Evolutionary conservation across 768 basidiomycete genomes (phyloP), one percentile per base, ranked within the genome.

Genomic region (Mycena olivaceomarginata): DNA sequence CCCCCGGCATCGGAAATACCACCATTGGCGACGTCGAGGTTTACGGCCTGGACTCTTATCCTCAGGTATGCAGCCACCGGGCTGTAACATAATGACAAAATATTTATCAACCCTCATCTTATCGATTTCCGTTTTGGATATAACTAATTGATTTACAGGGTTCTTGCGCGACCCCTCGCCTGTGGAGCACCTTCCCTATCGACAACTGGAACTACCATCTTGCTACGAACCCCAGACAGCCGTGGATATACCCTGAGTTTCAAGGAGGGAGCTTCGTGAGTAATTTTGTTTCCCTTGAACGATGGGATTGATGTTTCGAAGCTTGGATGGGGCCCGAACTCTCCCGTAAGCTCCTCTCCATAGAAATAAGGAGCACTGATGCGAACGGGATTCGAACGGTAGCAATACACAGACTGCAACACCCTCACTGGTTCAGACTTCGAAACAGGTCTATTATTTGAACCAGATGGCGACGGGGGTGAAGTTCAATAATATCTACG

Each of bases 191-290:
- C 59, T 69, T 75, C 60, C 74, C 74, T 9, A 25, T 75, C 39
- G 62, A 75, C 74, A 64, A 56, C 60, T 75, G 74, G 74, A 75
- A 75, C 67, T 75, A 75, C 62, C 74, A 75, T 53, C 74, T 75
- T 51, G 67, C 74, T 22, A 75, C 74, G 60, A 75, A 70, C 48
- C 74, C 74, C 40, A 56, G 20, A 13, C 62, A 75, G 67, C 74
- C 74, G 51, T 75, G 57, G 67, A 63, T 70, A 22, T 31, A 63
- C 45, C 74, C 74, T 7, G 74, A 75, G 37, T 75, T 75, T 64
- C 74, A 75, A 39, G 74, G 74, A 63, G 74, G 74, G 60, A 75
- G 74, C 25, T 75, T 75, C 60, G 69, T 76, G 64, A 41, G 75
- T 65, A 41, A 18, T 67, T 45, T 62, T n/a, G 41, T 39, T 70